A percentile compares a stretch with the other conserved stretches of the same genome.
These are phyloP conservation scores for Beauveria varroae DNA, from an alignment of 2,329 filamentous ascomycete species.

Conservation along the genomic window DNA sequence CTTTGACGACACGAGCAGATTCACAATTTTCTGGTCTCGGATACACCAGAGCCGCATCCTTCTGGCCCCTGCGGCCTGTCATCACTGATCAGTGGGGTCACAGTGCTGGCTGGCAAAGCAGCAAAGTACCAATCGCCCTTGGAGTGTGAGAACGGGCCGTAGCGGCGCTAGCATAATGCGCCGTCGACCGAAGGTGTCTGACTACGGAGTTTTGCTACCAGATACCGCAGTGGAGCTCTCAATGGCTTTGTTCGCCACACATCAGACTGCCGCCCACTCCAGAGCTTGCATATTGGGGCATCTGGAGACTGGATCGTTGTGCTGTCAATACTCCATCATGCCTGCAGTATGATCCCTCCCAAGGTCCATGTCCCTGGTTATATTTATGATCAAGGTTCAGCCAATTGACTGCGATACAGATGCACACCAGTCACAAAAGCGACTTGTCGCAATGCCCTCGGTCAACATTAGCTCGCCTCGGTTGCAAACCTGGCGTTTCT, in stretches of 20 bases:
- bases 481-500: not conserved
- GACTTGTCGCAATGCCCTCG: not conserved
- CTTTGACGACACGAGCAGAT: not conserved
- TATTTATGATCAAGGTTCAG: not conserved
- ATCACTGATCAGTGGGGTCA: not conserved
- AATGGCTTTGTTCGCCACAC: not conserved
- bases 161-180: constrained; percentile 10
- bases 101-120: not conserved
- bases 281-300: not conserved
- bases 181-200: not conserved
- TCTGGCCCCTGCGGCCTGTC: not conserved
- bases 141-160: constrained; percentile 3
- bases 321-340: not conserved
- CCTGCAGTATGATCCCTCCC: not conserved
- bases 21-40: not conserved
- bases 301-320: constrained; percentile 3
- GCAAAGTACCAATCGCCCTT: not conserved
- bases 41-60: not conserved
- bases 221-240: not conserved
- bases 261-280: not conserved
- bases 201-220: not conserved
- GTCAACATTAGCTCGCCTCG: not conserved
- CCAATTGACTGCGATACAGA: not conserved
- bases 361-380: not conserved
- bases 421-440: not conserved